A percentile compares a stretch with the other conserved stretches of the same genome.
Evolutionary conservation across 208 protist genomes (phyloP).

Genomic region (Acanthamoeba culbertsoni): DNA sequence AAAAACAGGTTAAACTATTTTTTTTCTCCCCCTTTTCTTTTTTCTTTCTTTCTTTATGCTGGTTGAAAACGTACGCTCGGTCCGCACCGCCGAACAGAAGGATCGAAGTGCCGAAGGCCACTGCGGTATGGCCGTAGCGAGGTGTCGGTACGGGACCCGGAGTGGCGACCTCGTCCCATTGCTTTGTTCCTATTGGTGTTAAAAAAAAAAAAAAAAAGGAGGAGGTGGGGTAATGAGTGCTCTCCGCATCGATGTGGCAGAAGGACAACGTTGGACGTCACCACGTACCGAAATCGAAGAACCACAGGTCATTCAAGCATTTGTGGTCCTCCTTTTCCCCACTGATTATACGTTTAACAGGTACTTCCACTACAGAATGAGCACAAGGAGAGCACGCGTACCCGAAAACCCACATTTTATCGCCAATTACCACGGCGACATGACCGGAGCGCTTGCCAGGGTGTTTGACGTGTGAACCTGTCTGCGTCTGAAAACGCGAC

Average conservation of each 20-base stretch:
- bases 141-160: neutral
- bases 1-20: too few relatives aligned
- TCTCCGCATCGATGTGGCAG: too few relatives aligned
- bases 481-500: neutral
- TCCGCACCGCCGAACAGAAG: constrained; percentile 24
- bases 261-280: neutral
- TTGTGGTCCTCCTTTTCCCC: constrained; percentile 33
- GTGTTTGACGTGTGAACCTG: neutral
- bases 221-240: too few relatives aligned
- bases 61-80: neutral
- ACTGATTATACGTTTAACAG: neutral
- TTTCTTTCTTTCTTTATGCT: neutral
- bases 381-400: neutral
- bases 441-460: neutral
- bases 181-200: neutral
- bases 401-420: constrained; percentile 48
- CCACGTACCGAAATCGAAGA: neutral
- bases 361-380: neutral
- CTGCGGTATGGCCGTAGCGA: constrained; percentile 1
- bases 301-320: constrained; percentile 29
- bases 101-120: constrained; percentile 21
- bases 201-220: neutral
- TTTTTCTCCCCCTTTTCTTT: too few relatives aligned
- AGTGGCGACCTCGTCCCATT: neutral
- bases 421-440: neutral